phyloP scores from a whole-genome alignment of 805 yeast species.

The Priceomyces carsonii region DNA sequence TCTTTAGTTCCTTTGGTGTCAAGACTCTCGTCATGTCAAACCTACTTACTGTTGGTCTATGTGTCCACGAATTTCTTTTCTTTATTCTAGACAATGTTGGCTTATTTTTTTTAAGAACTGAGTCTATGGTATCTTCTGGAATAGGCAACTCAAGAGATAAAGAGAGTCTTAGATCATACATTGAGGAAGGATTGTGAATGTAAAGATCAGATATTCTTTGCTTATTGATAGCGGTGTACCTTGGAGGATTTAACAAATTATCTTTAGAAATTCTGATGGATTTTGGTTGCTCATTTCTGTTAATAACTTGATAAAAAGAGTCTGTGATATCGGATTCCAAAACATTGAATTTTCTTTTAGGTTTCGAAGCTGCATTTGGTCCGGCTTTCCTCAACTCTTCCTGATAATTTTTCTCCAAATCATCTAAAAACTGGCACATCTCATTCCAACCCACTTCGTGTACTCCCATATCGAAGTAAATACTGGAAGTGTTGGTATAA shows the following conservation, averaged over 20 bases:
- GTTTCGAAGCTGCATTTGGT: slow-evolving; percentile 16
- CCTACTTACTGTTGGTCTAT: slow-evolving; percentile 69
- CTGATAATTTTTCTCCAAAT: slow-evolving; percentile 52
- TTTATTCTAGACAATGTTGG: slow-evolving; percentile 66
- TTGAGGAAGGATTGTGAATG: slow-evolving; percentile 72
- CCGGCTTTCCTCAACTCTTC: slow-evolving; percentile 31
- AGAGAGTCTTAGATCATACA: slow-evolving; percentile 76
- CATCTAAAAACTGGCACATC: slow-evolving; percentile 53
- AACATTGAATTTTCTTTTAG: slow-evolving; percentile 55
- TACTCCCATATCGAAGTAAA: slow-evolving; percentile 64
- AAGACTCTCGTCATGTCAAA: slow-evolving; percentile 70
- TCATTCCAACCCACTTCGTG: slow-evolving; percentile 63
- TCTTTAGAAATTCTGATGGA: slow-evolving; percentile 68
- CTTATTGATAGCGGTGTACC: slow-evolving; percentile 73
- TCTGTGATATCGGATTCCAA: slow-evolving; percentile 67
- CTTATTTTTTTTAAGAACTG: slow-evolving; percentile 47
- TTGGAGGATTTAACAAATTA: slow-evolving; percentile 54
- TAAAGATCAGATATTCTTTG: slow-evolving; percentile 71
- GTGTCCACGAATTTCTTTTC: slow-evolving; percentile 71
- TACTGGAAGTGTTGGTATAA: slow-evolving; percentile 54
- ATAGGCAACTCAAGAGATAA: slow-evolving; percentile 77
- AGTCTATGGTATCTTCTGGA: slow-evolving; percentile 56
- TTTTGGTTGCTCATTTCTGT: slow-evolving; percentile 64
- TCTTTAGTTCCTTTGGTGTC: slow-evolving; percentile 35
- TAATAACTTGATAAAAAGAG: slow-evolving; percentile 59